phyloP scores from a whole-genome alignment of 371 early-diverging fungal genomes.

The Rhizopus stolonifer region DNA sequence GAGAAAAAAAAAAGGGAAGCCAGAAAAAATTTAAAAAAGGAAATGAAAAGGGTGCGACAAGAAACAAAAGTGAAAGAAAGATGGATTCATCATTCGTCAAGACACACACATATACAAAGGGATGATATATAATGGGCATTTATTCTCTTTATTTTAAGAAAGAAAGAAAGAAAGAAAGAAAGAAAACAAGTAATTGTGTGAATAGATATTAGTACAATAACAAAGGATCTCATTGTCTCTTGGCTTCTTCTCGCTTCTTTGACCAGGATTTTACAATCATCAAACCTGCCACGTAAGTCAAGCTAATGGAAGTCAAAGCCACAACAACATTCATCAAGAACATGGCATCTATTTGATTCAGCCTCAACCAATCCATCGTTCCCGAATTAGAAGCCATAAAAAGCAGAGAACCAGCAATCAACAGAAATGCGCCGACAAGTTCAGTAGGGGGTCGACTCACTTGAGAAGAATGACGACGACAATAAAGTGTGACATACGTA shows the following conservation, averaged over 20 bases:
- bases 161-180: no score
- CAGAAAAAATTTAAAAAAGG: slow-evolving; percentile 2
- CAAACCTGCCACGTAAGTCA: slow-evolving; percentile 36
- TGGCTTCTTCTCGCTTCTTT: slow-evolving; percentile 41
- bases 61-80: neutral
- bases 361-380: slow-evolving; percentile 43
- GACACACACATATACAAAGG: no score
- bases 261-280: slow-evolving; percentile 50
- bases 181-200: no score
- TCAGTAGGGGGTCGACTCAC: slow-evolving; percentile 47
- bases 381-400: slow-evolving; percentile 57
- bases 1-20: slow-evolving; percentile 1
- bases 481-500: slow-evolving; percentile 40
- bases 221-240: no score
- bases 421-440: slow-evolving; percentile 39
- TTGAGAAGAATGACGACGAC: slow-evolving; percentile 28
- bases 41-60: slow-evolving; percentile 2
- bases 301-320: slow-evolving; percentile 40
- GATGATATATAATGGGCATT: no score
- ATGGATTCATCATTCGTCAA: no score
- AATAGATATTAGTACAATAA: no score
- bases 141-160: no score
- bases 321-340: slow-evolving; percentile 52
- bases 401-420: slow-evolving; percentile 47
- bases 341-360: slow-evolving; percentile 45